Base-by-base conservation (phyloP, 2,329 filamentous ascomycete genomes). In the Verticillium longisporum region DNA sequence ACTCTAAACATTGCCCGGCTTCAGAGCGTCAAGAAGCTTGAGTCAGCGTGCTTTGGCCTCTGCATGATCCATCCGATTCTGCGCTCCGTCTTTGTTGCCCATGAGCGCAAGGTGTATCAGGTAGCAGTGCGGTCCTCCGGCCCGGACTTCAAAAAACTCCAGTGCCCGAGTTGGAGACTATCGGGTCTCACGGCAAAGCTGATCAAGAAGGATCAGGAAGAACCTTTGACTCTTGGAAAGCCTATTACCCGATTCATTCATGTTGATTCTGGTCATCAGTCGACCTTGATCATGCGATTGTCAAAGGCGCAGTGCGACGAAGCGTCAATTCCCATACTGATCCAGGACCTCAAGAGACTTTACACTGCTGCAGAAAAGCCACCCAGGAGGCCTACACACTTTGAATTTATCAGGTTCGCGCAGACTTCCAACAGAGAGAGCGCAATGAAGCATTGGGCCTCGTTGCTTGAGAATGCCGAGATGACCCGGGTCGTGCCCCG, bases 181-280 rank as follows among this genome's bases (percentile, higher is more conserved):
- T 66, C 72, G 1, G 72, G 67, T 57, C 67, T 75, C 26, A 69
- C 74, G 1, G 71, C 77, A 26, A 78, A 79, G 61, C 65, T 77
- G 1, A 70, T 83, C 63, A 75, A 72, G 61, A 74, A 76, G 37
- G 77, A 82, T 50, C 79, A 81, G 56, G 62, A 65, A 1, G 64
- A 70, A 1, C 68, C 72, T 0, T 71, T 80, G 31, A 72, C 76
- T 4, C 79, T 81, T 34, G 70, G 72, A 3, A 69, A 70, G 0
- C 80, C 81, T 0, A 68, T 78, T 18, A 83, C 82, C 5, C 78
- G 77, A 56, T 84, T 84, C 65, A 76, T 74, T 37, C 81, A 81
- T 57, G 61, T 84, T 4, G 81, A 83, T 45, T 78, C 75, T 0
- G 77, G 74, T 9, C 77, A 79, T 61, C 78, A 77, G 41, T 80